Evolutionary conservation across 306 rosid genomes (phyloP), one percentile per base, ranked within the genome.

Genomic region (Pueraria montana): DNA sequence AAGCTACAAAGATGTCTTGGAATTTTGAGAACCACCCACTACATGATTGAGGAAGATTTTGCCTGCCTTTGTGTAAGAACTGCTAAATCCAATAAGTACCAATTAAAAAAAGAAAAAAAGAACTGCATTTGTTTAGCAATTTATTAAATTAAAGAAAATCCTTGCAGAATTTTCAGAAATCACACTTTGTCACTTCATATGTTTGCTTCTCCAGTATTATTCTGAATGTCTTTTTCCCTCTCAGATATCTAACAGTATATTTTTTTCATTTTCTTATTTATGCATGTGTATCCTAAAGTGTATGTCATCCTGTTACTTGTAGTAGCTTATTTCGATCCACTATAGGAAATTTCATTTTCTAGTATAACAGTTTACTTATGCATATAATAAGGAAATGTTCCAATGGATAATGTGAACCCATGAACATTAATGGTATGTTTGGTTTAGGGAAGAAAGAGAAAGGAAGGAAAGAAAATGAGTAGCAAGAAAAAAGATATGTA

Each of bases 21-120:
- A 52, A 12, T 48, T 48, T 49, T 48, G 85, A 81, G 48, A 82
- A 55, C 62, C 21, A 42, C 10, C 42, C 62, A n/a, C 55, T 27
- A 13, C 46, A 65, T 11, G 52, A 61, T 5, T 34, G 45, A 24
- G 49, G 77, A 82, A 23, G 38, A 52, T 27, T 65, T 63, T 66
- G 52, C 52, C 21, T 36, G 36, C 75, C 74, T 23, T 34, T 50
- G 61, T 11, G 72, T 40, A 38, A 63, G 64, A 64, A 74, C 75
- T 23, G 14, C 9, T 24, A 64, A 62, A 63, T 62, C 58, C 12
- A 26, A 73, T 4, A 46, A 32, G 43, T 5, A 43, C 20, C 16
- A 34, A 8, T 7, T n/a, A 75, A 77, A 59, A 30, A 2, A 48
- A 13, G 1, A n/a, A 48, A 34, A 72, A 48, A 75, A 8, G 21